These are phyloP conservation scores for Penicillium sp. DNA, from an alignment of 2,329 filamentous ascomycete genomes.

Conservation along the genomic window DNA sequence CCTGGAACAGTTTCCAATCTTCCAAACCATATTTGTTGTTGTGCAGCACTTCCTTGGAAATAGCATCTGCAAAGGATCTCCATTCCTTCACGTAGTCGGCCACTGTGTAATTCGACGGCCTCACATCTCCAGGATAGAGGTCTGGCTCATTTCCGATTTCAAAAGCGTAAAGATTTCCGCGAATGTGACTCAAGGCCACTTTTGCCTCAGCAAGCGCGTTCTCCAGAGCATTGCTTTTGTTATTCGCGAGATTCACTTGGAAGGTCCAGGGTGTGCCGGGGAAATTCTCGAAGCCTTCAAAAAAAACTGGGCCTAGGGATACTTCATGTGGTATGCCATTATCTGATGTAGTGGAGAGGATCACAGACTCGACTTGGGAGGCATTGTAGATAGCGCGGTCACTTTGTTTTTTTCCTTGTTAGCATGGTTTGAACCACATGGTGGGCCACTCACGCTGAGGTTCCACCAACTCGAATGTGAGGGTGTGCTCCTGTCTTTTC, in stretches of 20 bases:
- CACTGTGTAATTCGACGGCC: slow-evolving; percentile 6
- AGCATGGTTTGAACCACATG: not conserved
- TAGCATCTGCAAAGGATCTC: slow-evolving; percentile 12
- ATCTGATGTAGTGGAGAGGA: slow-evolving; percentile 7
- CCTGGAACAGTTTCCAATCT: slow-evolving; percentile 13
- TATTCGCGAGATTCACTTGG: slow-evolving; percentile 16
- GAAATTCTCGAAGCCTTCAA: slow-evolving; percentile 17
- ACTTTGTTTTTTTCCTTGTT: slow-evolving; percentile 1
- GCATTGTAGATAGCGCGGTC: slow-evolving; percentile 16
- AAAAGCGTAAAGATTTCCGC: slow-evolving; percentile 30
- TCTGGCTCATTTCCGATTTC: slow-evolving; percentile 35
- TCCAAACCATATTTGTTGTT: slow-evolving; percentile 14
- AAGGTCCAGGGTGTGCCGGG: slow-evolving; percentile 15
- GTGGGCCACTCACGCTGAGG: slow-evolving; percentile 7
- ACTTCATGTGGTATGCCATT: slow-evolving; percentile 17
- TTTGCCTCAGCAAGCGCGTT: slow-evolving; percentile 13
- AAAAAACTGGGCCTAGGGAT: slow-evolving; percentile 7
- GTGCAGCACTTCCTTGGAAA: slow-evolving; percentile 10
- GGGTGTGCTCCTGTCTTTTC: slow-evolving; percentile 11
- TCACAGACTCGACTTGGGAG: slow-evolving; percentile 7
- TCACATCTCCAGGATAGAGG: slow-evolving; percentile 21
- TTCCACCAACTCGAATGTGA: slow-evolving; percentile 13
- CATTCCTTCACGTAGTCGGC: slow-evolving; percentile 15
- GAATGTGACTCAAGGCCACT: slow-evolving; percentile 12
- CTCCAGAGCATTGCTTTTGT: slow-evolving; percentile 11